phyloP scores from a whole-genome alignment of 148 eudicot species.

The Chenopodium formosanum region DNA sequence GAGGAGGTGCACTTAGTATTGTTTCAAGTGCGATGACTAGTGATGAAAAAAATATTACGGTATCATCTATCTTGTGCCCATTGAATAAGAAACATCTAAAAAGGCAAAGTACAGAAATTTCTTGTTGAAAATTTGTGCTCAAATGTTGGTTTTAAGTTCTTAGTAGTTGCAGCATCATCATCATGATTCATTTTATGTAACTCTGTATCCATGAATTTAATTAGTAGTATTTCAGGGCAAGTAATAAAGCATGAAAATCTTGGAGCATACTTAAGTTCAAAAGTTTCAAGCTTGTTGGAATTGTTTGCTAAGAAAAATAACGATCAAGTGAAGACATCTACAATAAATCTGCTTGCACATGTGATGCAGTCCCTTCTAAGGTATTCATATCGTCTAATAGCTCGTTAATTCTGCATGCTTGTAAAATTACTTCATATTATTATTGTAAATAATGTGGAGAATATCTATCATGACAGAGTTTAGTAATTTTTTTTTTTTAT shows the following conservation, averaged over 20 bases:
- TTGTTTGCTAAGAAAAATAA: conserved; percentile 44
- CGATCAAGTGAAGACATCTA: conserved; percentile 54
- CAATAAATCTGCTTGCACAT: conserved; percentile 51
- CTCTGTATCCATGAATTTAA: conserved; percentile 20
- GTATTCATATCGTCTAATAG: conserved; percentile 36
- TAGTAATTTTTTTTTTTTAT: background rate
- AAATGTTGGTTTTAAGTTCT: background rate
- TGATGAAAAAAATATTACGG: no score
- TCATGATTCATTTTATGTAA: background rate
- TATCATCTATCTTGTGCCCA: no score
- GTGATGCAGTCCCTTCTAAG: conserved; percentile 67
- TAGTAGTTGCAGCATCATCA: background rate
- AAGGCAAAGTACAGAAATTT: background rate
- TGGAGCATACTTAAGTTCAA: conserved; percentile 59
- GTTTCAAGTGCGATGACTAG: no score
- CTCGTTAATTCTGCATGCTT: background rate
- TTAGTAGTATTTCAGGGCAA: conserved; percentile 68
- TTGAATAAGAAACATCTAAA: no score
- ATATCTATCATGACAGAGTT: background rate
- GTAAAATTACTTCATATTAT: background rate
- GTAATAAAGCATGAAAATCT: conserved; percentile 75
- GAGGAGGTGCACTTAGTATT: background rate
- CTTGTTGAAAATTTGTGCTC: background rate
- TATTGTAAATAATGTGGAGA: no score
- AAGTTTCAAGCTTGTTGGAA: conserved; percentile 66